Evolutionary conservation across 2,329 filamentous ascomycete genomes (phyloP).

Genomic region (Pestalotiopsis sp.): DNA sequence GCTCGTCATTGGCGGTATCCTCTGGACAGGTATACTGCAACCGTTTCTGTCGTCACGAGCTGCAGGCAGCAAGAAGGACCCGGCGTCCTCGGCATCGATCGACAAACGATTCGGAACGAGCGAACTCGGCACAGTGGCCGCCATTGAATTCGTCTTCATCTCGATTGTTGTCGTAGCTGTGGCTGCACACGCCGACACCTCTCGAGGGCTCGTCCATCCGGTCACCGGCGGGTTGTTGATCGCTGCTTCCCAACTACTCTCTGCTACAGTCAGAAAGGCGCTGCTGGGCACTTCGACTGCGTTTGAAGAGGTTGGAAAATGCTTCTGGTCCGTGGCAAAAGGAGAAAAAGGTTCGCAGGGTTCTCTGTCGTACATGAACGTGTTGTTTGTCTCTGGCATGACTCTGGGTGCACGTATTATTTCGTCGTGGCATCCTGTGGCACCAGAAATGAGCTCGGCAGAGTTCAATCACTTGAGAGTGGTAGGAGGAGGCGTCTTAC

Average conservation of each 20-base stretch:
- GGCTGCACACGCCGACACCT: slow-evolving; percentile 35
- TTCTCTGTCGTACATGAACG: slow-evolving; percentile 41
- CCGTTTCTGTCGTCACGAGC: slow-evolving; percentile 30
- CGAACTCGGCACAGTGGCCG: slow-evolving; percentile 36
- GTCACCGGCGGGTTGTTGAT: slow-evolving; percentile 61
- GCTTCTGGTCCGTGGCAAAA: slow-evolving; percentile 46
- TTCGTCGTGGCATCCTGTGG: slow-evolving; percentile 32
- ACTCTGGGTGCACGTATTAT: slow-evolving; percentile 47
- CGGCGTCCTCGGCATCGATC: slow-evolving; percentile 31
- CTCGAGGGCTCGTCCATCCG: slow-evolving; percentile 42
- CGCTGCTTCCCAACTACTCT: slow-evolving; percentile 59
- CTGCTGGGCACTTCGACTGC: slow-evolving; percentile 64
- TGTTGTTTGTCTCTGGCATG: slow-evolving; percentile 57
- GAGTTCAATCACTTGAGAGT: slow-evolving; percentile 41
- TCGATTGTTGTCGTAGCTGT: slow-evolving; percentile 37
- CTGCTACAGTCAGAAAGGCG: slow-evolving; percentile 52
- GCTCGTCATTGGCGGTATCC: slow-evolving; percentile 56
- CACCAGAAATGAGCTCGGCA: slow-evolving; percentile 23
- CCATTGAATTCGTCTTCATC: slow-evolving; percentile 45
- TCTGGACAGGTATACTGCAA: slow-evolving; percentile 49
- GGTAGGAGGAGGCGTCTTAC: slow-evolving; percentile 55
- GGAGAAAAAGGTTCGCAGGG: slow-evolving; percentile 9
- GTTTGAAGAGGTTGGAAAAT: slow-evolving; percentile 63
- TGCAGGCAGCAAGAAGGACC: slow-evolving; percentile 22
- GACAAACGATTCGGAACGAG: slow-evolving; percentile 44